Percentiles rank a stretch among this genome's conserved stretches.
Conservation (phyloP, 495 filamentous ascomycete species). For the Trichoderma virens region DNA sequence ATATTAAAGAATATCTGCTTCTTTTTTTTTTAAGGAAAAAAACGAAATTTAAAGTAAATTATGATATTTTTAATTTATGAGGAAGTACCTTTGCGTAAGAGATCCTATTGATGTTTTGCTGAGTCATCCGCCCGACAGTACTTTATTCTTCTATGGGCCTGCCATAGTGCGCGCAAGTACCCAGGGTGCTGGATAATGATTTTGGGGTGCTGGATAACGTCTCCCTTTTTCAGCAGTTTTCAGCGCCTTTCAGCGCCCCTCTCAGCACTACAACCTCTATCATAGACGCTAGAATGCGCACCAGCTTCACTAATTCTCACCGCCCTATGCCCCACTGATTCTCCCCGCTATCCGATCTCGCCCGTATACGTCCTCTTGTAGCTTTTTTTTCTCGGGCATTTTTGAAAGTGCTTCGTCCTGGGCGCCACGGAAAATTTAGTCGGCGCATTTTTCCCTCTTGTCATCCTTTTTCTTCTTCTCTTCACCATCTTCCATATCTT, state of each 20-base stretch:
- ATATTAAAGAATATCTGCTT: too few species aligned
- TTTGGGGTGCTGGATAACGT: too few species aligned
- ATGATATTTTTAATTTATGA: too few species aligned
- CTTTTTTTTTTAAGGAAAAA: too few species aligned
- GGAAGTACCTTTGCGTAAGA: too few species aligned
- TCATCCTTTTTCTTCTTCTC: conserved; percentile 11
- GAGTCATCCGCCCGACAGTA: too few species aligned
- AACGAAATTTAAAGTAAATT: too few species aligned
- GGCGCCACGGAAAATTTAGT: conserved; percentile 9
- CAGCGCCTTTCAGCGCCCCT: neutral
- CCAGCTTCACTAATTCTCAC: neutral
- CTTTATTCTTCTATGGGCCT: too few species aligned
- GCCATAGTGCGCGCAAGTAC: too few species aligned
- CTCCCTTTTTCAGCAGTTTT: neutral
- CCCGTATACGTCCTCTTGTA: neutral
- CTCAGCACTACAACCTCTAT: too few species aligned
- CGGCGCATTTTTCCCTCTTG: conserved; percentile 6
- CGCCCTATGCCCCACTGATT: neutral
- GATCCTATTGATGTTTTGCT: too few species aligned
- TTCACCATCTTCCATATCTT: conserved; percentile 11
- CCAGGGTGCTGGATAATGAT: too few species aligned
- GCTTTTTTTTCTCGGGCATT: neutral
- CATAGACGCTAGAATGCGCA: neutral
- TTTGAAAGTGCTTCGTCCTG: neutral
- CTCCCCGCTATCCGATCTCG: conserved; percentile 8